Evolutionary conservation across 139 green algal genomes (phyloP).

Genomic region (Chlamydomonas sphaeroides): DNA sequence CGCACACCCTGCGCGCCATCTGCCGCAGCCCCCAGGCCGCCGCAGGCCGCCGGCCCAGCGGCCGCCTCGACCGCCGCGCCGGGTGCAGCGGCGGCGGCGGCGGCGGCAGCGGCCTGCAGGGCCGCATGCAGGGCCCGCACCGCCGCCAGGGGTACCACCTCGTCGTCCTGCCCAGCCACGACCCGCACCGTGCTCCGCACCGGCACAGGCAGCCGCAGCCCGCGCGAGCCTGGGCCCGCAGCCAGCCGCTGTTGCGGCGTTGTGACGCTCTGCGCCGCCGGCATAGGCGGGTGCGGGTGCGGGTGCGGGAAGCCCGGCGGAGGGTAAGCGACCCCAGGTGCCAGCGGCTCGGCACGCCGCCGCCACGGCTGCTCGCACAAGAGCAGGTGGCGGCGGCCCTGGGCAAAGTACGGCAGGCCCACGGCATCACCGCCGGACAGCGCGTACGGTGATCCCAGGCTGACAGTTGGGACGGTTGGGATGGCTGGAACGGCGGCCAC

Average conservation of each 20-base stretch:
- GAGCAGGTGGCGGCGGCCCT: slow-evolving; percentile 26
- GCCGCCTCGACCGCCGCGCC: neutral
- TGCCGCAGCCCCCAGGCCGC: no score
- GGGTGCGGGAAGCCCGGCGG: no score
- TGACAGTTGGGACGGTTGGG: neutral
- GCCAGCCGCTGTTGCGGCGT: neutral
- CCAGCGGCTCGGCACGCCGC: neutral
- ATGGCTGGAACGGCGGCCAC: no score
- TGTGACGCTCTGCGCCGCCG: neutral
- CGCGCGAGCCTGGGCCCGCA: neutral
- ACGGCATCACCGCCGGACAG: slow-evolving; percentile 3
- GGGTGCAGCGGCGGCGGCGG: neutral
- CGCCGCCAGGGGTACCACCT: slow-evolving; percentile 20
- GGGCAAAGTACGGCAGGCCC: neutral
- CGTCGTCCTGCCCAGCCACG: neutral
- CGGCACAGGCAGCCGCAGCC: neutral
- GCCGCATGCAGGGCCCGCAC: neutral
- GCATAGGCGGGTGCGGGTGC: neutral
- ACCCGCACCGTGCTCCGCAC: neutral
- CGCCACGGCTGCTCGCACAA: neutral
- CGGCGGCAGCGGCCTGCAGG: neutral
- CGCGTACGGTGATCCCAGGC: neutral
- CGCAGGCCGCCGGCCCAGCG: neutral
- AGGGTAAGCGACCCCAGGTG: neutral
- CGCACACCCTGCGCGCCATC: neutral